Evolutionary conservation across 371 early-diverging fungal species (phyloP), one percentile per base, ranked within the genome.

Genomic region (Saksenaea oblongispora): DNA sequence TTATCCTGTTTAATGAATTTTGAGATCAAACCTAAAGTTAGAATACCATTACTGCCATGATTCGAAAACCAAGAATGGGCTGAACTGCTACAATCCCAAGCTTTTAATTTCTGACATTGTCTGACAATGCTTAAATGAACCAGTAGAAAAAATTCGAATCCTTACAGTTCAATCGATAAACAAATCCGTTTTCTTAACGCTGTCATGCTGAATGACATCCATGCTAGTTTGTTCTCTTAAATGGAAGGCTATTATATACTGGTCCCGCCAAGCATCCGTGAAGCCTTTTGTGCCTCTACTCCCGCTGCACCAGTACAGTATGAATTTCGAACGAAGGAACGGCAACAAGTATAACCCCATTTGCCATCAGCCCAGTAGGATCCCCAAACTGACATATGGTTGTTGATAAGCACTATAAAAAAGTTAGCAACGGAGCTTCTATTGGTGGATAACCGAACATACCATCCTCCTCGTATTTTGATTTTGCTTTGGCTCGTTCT

Each of bases 261-360:
- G 31, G 31, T 31, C 26, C 42, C 22, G 37, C 22, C 34, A 22
- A 58, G 58, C 58, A 58, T 58, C 36, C 59, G 65, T 13, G 80
- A 74, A 8, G 76, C 82, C 41, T 76, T 70, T 42, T 82, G 82
- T 22, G 92, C 93, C 62, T 92, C 93, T 56, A 89, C 89, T 34
- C 92, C 93, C 13, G 89, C 89, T 28, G 75, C 68, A 11, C 94
- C 94, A 9, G 91, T 92, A 73, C 96, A 96, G 67, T 94, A 95
- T 8, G 94, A 85, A 54, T 87, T 89, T 64, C 84, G 78, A 17
- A 86, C 63, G 66, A 89, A 82, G 0, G 91, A 84, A 41, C 91
- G 89, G 72, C 98, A 98, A 74, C 99, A 98, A 44, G 87, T 85
- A 75, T 95, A 98, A 26, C 99, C 99, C 99, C 98, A 98, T 53